Evolutionary conservation across 2,329 filamentous ascomycete genomes (phyloP), one percentile per base, ranked within the genome.

Genomic region (Remersonia thermophila): DNA sequence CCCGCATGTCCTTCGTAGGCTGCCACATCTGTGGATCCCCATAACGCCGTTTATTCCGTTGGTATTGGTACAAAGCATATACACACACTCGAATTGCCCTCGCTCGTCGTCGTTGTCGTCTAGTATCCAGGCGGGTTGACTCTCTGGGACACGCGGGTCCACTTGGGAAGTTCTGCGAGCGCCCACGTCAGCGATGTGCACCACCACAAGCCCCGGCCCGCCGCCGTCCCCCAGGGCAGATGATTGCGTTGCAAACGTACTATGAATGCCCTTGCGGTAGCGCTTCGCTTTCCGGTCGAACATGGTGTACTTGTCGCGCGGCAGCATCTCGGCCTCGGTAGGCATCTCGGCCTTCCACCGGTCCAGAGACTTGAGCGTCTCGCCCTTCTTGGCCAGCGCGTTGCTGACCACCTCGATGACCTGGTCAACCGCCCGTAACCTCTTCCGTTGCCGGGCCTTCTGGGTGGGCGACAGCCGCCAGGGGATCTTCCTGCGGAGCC

Each of bases 311-410:
- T 98, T 98, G 65, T 98, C 91, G 61, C 76, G 81, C 32, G 91
- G 81, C 58, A 93, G 58, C 91, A 98, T 98, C 69, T 96, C 86
- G 53, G 77, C 72, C 69, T 98, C 91, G 17, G 77, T 82, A 15
- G 91, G 91, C 91, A 98, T 98, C 62, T 94, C 85, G 27, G 71
- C 70, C 68, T 91, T 94, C 91, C 91, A 98, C 54, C 79, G 66
- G 59, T 93, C 81, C 40, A 98, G 68, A 36, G 83, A 71, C 62
- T 85, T 85, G 32, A 77, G 72, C 41, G 77, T 73, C 53, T 77
- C 68, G 39, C 82, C 78, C 56, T 81, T 69, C 59, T 79, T 82
- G 35, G 74, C 69, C 36, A 96, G 71, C 13, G 89, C 87, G 30
- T 66, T 71, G 54, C 85, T 83, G 44, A 98, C 62, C 12, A 83